A percentile compares a stretch with the other conserved stretches of the same genome.
These are phyloP conservation scores for Bruguiera hainesii DNA, from an alignment of 441 rosid species.

Conservation along the genomic window DNA sequence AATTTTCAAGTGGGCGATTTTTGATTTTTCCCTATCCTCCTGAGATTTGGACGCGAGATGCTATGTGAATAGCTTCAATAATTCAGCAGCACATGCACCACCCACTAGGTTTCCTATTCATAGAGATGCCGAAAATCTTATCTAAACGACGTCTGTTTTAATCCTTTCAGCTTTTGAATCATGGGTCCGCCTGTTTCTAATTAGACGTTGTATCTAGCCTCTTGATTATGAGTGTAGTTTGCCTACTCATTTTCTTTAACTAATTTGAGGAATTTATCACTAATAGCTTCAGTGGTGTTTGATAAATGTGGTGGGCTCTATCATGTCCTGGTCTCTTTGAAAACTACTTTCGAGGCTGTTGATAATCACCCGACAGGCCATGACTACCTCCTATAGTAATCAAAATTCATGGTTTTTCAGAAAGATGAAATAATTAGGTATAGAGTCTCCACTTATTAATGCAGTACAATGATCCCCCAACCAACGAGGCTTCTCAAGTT, in stretches of 20 bases:
- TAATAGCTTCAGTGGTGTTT: constrained; percentile 9
- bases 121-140: constrained; percentile 21
- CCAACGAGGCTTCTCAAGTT: constrained; percentile 1
- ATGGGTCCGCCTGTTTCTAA: constrained; percentile 12
- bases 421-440: not conserved
- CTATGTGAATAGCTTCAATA: constrained; percentile 17
- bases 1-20: constrained; percentile 15
- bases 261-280: constrained; percentile 2
- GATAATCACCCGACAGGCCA: not conserved
- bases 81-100: constrained; percentile 36
- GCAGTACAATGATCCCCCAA: not conserved
- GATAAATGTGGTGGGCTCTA: not conserved
- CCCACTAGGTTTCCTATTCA: constrained; percentile 6
- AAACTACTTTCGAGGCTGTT: constrained; percentile 8
- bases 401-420: too few species aligned
- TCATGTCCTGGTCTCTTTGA: constrained; percentile 5
- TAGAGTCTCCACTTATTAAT: not conserved
- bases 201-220: constrained; percentile 20
- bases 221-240: not conserved
- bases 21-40: constrained; percentile 6
- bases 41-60: constrained; percentile 30
- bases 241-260: not conserved
- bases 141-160: constrained; percentile 3
- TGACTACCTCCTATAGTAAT: too few species aligned
- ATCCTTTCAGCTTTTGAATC: constrained; percentile 22